Conservation (phyloP, 2,329 filamentous ascomycete species). For the Apiospora saccharicola region DNA sequence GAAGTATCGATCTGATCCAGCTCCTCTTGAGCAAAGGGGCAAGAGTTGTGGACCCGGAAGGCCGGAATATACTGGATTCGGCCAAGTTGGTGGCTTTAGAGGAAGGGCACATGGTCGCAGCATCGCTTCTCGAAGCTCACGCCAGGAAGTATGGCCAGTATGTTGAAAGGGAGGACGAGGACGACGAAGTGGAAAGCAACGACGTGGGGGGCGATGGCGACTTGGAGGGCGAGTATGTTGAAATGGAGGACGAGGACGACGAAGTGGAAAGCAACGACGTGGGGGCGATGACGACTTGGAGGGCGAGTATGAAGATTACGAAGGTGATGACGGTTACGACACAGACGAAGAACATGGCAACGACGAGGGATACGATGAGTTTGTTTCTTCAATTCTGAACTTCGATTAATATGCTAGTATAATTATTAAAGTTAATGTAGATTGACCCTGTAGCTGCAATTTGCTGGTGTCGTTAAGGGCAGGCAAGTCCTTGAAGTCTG, state of each 20-base stretch:
- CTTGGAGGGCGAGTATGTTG: background rate
- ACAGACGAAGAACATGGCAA: too few relatives aligned
- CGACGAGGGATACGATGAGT: too few relatives aligned
- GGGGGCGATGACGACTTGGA: too few relatives aligned
- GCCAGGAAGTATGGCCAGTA: background rate
- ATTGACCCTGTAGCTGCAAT: too few relatives aligned
- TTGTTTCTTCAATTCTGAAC: too few relatives aligned
- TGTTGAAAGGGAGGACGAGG: background rate
- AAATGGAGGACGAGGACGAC: background rate
- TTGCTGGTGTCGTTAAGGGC: too few relatives aligned
- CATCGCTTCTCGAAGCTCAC: background rate
- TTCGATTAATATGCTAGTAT: too few relatives aligned
- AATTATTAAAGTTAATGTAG: too few relatives aligned
- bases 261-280: background rate
- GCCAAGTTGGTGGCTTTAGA: background rate
- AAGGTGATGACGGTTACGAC: too few relatives aligned
- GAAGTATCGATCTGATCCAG: background rate
- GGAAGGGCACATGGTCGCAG: background rate
- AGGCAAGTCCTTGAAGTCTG: too few relatives aligned
- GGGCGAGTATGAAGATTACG: too few relatives aligned
- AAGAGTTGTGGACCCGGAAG: background rate
- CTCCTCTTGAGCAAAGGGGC: background rate
- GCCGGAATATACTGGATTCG: background rate
- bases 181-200: background rate
- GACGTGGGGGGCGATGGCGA: too few relatives aligned